Evolutionary conservation across 805 yeast genomes (phyloP), one percentile per base, ranked within the genome.

Genomic region (Kodamaea neixiangensis): DNA sequence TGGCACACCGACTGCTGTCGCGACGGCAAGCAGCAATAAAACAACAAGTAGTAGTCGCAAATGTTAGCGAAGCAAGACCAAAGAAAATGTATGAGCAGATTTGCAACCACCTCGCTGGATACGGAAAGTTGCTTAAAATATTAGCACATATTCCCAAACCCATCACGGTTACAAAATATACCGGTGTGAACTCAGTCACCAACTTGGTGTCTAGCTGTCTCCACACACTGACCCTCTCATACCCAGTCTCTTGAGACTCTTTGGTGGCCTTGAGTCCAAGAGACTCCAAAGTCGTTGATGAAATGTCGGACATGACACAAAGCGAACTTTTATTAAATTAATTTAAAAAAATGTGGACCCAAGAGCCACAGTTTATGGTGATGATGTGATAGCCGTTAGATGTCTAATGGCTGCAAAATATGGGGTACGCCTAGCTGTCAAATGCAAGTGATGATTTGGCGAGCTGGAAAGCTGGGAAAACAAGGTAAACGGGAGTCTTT

Each of bases 151-250:
- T 87, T 1, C 97, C 96, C 2, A 86, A 79, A 1, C 96, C 97
- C 97, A 91, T 91, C n/a, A 84, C 79, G 45, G 82, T 74, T 20
- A 87, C 85, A 67, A 85, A 89, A 77, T 84, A 85, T 6, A 75
- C 73, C 1, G 89, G 87, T 9, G 63, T 42, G 51, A 70, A 72
- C 17, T 61, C 62, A 19, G 52, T 44, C 18, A 68, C 48, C 18
- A 69, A 55, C 31, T 46, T 31, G 29, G 44, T 46, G 11, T 54
- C 53, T 33, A 47, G 11, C 19, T 21, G 7, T 4, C 20, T 31
- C 33, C 13, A 17, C 15, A 37, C 11, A 15, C 41, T 37, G 20
- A 7, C 11, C 21, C 15, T 37, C 21, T 37, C n/a, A 11, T 15
- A 37, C 21, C 21, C 13, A 37, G 41, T 37, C 3, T 20, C 22